These are phyloP conservation scores for Colletotrichum chlorophyti DNA, from an alignment of 2,329 filamentous ascomycete species.

Conservation along the genomic window DNA sequence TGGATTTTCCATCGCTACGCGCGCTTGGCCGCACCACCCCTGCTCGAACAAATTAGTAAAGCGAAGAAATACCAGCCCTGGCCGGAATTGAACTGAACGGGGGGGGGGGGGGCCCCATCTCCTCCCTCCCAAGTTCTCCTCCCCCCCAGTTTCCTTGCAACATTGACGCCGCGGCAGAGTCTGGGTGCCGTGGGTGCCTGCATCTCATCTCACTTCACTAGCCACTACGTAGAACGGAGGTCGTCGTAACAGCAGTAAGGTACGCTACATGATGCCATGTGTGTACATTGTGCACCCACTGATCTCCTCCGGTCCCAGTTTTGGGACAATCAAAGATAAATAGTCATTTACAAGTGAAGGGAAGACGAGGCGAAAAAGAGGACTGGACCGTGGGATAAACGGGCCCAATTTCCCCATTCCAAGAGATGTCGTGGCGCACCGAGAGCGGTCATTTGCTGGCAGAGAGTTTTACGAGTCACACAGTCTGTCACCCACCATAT, in stretches of 20 bases:
- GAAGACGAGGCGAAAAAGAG: too few species aligned
- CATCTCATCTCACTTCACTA: too few species aligned
- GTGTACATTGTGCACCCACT: slow-evolving; percentile 12
- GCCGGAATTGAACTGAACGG: too few species aligned
- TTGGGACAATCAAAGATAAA: too few species aligned
- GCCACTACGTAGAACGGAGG: too few species aligned
- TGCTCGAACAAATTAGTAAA: too few species aligned
- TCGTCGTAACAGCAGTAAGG: too few species aligned
- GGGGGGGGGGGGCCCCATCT: too few species aligned
- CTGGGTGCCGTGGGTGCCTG: slow-evolving; percentile 28
- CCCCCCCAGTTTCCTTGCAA: slow-evolving; percentile 1
- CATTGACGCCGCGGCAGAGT: slow-evolving; percentile 10
- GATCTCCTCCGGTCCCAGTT: slow-evolving; percentile 4
- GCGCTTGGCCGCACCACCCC: slow-evolving; percentile 23
- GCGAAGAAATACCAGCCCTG: too few species aligned
- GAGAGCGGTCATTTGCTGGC: slow-evolving; percentile 17
- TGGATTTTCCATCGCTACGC: slow-evolving; percentile 15
- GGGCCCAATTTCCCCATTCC: neutral
- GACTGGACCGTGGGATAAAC: neutral
- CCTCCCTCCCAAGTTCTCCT: neutral
- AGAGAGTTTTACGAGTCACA: too few species aligned
- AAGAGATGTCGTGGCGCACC: slow-evolving; percentile 10
- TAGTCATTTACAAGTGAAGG: too few species aligned
- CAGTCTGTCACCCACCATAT: slow-evolving; percentile 15
- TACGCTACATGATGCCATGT: slow-evolving; percentile 29